Evolutionary conservation across 73 alveolate species (phyloP), one percentile per base, ranked within the genome.

Genomic region (Chromera velia): DNA sequence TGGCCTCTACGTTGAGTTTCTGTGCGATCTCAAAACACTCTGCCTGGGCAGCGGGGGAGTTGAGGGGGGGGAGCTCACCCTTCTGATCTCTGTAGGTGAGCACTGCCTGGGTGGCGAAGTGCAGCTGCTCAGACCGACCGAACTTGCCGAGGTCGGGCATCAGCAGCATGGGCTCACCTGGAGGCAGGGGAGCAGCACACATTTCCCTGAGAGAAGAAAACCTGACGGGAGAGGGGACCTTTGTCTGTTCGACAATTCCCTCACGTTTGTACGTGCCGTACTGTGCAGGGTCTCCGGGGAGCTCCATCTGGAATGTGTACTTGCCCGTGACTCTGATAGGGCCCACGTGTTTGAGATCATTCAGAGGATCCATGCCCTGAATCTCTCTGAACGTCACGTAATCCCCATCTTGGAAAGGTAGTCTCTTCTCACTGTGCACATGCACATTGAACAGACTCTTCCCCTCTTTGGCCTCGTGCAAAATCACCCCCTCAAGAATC

Each of bases 291-390:
- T 40, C 55, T 4, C 55, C 55, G 55, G 13, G 13, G 55, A 13
- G n/a, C n/a, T n/a, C n/a, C n/a, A n/a, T n/a, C n/a, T n/a, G 4
- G 55, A 40, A 40, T 4, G 55, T 40, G 32, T 55, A 13, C 6
- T 64, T 0, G 74, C 84, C 84, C 64, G 91, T 85, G 28, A 89
- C 97, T 85, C 89, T 90, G 74, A 95, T 90, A 74, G 86, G 90
- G n/a, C n/a, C n/a, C n/a, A n/a, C n/a, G n/a, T n/a, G n/a, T n/a
- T n/a, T n/a, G 63, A 90, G 88, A 77, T 88, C 93, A 89, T 97
- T 97, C 82, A 97, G 89, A 85, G 94, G 97, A 29, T 93, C 83
- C 99, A 97, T 97, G 65, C 99, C 99, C 71, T 92, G 93, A 10
- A 97, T 98, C 80, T 97, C 99, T 64, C 91, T 89, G 84, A 97